Evolutionary conservation across 2,329 filamentous ascomycete species (phyloP).

Genomic region (Exserohilum rostratum): DNA sequence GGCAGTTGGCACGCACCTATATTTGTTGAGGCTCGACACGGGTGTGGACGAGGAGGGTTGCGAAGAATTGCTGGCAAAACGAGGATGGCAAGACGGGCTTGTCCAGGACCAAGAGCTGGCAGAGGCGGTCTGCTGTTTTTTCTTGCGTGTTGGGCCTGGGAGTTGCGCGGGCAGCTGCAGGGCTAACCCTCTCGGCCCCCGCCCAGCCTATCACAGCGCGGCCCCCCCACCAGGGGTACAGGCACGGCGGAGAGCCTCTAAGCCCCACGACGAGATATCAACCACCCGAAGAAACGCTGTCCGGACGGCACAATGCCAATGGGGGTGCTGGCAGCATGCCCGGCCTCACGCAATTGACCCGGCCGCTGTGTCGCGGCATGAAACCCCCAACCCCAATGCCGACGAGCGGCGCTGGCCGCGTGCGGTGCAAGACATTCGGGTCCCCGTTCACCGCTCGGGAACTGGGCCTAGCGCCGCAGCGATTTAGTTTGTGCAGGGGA

Average conservation of each 20-base stretch:
- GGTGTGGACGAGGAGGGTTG: slow-evolving; percentile 12
- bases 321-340: background rate
- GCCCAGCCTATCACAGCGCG: slow-evolving; percentile 16
- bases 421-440: slow-evolving; percentile 25
- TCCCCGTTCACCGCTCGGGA: slow-evolving; percentile 44
- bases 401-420: slow-evolving; percentile 6
- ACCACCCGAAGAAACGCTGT: slow-evolving; percentile 1
- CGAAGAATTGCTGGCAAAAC: slow-evolving; percentile 20
- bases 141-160: slow-evolving; percentile 40
- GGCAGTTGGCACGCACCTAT: slow-evolving; percentile 44
- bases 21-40: slow-evolving; percentile 32
- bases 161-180: slow-evolving; percentile 28
- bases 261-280: slow-evolving; percentile 1
- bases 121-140: slow-evolving; percentile 47
- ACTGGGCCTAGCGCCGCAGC: slow-evolving; percentile 29
- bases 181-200: slow-evolving; percentile 23
- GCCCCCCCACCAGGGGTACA: slow-evolving; percentile 18
- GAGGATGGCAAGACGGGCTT: slow-evolving; percentile 26
- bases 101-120: slow-evolving; percentile 22
- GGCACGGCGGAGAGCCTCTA: slow-evolving; percentile 13
- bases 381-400: slow-evolving; percentile 5
- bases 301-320: slow-evolving; percentile 1
- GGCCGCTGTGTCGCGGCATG: background rate
- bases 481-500: slow-evolving; percentile 34
- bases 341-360: background rate